A percentile compares a stretch with the other conserved stretches of the same genome.
Evolutionary conservation across 192 early-diverging fungal genomes (phyloP).

Genomic region (Obelidium mucronatum): DNA sequence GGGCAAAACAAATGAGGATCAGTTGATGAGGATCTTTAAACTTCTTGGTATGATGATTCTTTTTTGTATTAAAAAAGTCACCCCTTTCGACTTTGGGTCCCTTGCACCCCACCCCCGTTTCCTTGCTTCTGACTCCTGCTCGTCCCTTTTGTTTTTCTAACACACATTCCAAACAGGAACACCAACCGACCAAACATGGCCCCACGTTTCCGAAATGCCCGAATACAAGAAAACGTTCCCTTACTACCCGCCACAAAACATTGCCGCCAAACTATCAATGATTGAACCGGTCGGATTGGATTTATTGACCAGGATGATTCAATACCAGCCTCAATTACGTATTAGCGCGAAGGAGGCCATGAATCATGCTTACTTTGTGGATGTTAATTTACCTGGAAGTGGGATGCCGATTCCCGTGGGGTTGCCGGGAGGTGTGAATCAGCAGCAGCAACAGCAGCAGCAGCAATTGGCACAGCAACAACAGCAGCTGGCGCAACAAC

Average conservation of each 20-base stretch:
- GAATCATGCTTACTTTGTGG: conserved; percentile 64
- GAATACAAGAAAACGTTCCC: conserved; percentile 87
- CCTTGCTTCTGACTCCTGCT: too few relatives aligned
- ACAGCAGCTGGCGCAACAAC: conserved; percentile 20
- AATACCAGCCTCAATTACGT: conserved; percentile 80
- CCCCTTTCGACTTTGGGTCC: too few relatives aligned
- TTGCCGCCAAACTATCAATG: conserved; percentile 80
- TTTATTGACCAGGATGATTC: conserved; percentile 76
- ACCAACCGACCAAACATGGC: conserved; percentile 77
- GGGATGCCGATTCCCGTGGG: background rate
- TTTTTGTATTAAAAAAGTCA: conserved; percentile 52
- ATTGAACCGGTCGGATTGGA: conserved; percentile 77
- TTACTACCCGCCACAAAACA: conserved; percentile 68
- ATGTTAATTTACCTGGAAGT: conserved; percentile 48
- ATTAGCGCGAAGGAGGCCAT: conserved; percentile 84
- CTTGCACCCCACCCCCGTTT: too few relatives aligned
- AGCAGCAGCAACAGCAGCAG: conserved; percentile 29
- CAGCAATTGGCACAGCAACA: conserved; percentile 16
- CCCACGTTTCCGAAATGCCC: conserved; percentile 83
- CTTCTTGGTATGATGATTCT: conserved; percentile 57
- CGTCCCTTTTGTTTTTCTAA: conserved; percentile 62
- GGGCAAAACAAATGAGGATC: conserved; percentile 89
- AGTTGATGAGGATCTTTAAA: conserved; percentile 93
- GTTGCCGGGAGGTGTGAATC: background rate
- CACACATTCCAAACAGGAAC: conserved; percentile 59